Evolutionary conservation across 2,329 filamentous ascomycete species (phyloP).

Genomic region (Chalaropsis ovoidea): DNA sequence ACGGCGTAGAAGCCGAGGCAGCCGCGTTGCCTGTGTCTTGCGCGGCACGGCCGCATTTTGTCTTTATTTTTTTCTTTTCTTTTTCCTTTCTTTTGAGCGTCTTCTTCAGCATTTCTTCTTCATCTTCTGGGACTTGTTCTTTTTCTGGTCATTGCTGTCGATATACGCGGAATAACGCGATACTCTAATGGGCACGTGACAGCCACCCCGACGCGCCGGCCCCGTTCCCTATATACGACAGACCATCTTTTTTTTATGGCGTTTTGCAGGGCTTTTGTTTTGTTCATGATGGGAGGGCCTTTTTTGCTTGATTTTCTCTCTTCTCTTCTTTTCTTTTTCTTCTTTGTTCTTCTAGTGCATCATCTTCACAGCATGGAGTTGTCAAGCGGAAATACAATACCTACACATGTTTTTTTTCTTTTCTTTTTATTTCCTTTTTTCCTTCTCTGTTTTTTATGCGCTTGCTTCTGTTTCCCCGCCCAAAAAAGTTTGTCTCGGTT

Average conservation of each 20-base stretch:
- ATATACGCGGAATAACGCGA: slow-evolving; percentile 2
- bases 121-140: neutral
- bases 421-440: slow-evolving; percentile 1
- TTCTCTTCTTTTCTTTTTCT: neutral
- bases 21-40: neutral
- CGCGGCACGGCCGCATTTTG: too few species aligned
- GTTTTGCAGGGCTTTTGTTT: neutral
- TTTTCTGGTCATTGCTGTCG: slow-evolving; percentile 15
- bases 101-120: slow-evolving; percentile 3
- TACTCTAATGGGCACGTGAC: slow-evolving; percentile 3
- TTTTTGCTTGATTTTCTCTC: neutral
- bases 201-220: neutral
- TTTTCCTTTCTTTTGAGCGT: slow-evolving; percentile 7
- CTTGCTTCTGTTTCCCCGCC: neutral
- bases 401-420: neutral
- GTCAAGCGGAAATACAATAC: slow-evolving; percentile 4
- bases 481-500: slow-evolving; percentile 6
- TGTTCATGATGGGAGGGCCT: too few species aligned
- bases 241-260: slow-evolving; percentile 1
- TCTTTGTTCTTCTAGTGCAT: slow-evolving; percentile 1
- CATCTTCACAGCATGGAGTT: neutral
- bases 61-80: slow-evolving; percentile 15
- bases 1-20: neutral
- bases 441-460: neutral
- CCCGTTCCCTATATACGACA: slow-evolving; percentile 1